Conservation (phyloP, 192 early-diverging fungal genomes). For the Lobosporangium transversale region DNA sequence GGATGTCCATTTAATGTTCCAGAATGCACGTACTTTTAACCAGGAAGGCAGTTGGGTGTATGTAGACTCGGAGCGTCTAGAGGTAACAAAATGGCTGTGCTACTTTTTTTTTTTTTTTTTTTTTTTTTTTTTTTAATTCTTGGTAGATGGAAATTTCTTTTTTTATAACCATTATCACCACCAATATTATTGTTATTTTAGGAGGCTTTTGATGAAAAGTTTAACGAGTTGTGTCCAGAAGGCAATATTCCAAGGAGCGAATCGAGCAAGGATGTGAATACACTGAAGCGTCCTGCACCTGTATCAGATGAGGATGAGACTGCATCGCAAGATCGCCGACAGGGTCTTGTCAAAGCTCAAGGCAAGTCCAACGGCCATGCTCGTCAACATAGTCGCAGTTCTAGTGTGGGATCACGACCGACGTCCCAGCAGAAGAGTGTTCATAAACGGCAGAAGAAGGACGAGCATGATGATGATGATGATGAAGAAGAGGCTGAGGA, state of each 20-base stretch:
- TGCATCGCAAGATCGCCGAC: conserved; percentile 27
- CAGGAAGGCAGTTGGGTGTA: conserved; percentile 90
- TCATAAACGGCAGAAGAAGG: conserved; percentile 44
- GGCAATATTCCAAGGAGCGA: conserved; percentile 45
- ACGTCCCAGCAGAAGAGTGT: conserved; percentile 24
- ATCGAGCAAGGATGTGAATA: conserved; percentile 17
- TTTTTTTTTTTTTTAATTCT: not conserved
- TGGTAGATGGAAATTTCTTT: too few species aligned
- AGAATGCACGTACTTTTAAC: conserved; percentile 94
- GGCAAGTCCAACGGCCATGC: conserved; percentile 34
- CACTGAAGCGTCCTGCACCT: conserved; percentile 44
- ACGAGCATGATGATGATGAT: conserved; percentile 36
- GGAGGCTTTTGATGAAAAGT: conserved; percentile 54
- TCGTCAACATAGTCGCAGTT: conserved; percentile 44
- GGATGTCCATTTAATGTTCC: conserved; percentile 89
- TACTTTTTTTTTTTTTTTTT: not conserved
- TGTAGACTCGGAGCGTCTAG: conserved; percentile 79
- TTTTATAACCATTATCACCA: too few species aligned
- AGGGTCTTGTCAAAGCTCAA: conserved; percentile 14
- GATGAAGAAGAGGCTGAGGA: conserved; percentile 43
- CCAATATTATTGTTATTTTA: too few species aligned
- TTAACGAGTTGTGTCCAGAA: conserved; percentile 54
- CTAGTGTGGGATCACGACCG: conserved; percentile 38
- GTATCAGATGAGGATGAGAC: conserved; percentile 43
- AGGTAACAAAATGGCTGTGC: too few species aligned